phyloP scores from a whole-genome alignment of 495 filamentous ascomycete species.

The Apiosordaria backusii region DNA sequence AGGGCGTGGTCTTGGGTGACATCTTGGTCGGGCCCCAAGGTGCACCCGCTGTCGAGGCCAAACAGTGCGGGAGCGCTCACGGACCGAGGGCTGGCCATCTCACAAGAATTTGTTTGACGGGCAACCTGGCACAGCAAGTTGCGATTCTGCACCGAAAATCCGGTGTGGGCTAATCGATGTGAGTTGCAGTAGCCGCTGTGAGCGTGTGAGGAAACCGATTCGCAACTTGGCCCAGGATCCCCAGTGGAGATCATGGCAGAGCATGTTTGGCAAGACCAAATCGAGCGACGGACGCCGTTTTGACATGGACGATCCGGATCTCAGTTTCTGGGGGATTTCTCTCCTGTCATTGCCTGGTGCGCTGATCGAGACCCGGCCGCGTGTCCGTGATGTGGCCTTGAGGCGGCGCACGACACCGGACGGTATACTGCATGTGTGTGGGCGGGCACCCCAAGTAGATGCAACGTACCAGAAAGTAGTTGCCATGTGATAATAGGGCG shows the following conservation, averaged over 20 bases:
- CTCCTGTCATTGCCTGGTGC: slow-evolving; percentile 26
- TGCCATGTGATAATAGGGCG: neutral
- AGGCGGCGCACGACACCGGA: neutral
- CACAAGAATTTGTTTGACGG: slow-evolving; percentile 13
- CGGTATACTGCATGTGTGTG: neutral
- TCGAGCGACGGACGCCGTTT: slow-evolving; percentile 32
- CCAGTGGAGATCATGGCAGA: slow-evolving; percentile 34
- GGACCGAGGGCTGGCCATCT: slow-evolving; percentile 5
- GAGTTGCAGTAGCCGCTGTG: slow-evolving; percentile 15
- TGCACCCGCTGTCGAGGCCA: neutral
- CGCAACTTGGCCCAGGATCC: slow-evolving; percentile 23
- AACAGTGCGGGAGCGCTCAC: slow-evolving; percentile 14
- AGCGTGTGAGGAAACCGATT: slow-evolving; percentile 16
- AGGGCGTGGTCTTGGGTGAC: neutral
- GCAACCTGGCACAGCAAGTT: slow-evolving; percentile 28
- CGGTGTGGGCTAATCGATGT: slow-evolving; percentile 12
- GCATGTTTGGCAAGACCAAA: slow-evolving; percentile 35
- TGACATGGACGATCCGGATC: slow-evolving; percentile 30
- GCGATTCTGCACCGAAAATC: slow-evolving; percentile 33
- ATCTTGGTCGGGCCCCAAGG: neutral
- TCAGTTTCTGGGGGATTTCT: slow-evolving; percentile 10
- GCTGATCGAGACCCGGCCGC: neutral
- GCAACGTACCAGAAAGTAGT: neutral
- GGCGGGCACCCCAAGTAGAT: neutral
- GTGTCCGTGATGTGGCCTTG: neutral